These are phyloP conservation scores for Chytriomyces sp. DNA, from an alignment of 192 early-diverging fungal species.

Conservation along the genomic window DNA sequence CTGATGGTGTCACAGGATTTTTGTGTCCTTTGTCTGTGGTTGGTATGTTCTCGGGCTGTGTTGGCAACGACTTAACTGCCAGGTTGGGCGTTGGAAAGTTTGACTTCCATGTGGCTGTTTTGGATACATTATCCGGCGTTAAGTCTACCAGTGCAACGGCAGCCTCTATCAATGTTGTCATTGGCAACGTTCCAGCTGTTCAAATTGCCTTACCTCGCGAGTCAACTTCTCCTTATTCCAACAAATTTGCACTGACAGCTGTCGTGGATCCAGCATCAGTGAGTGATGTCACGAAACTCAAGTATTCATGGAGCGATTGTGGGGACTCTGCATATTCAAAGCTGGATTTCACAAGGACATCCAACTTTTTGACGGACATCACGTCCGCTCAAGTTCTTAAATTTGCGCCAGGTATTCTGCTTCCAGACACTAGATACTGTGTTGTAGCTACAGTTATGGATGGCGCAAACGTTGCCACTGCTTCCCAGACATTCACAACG, in stretches of 20 bases:
- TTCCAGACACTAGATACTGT: conserved; percentile 16
- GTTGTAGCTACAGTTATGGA: conserved; percentile 25
- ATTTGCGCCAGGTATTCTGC: conserved; percentile 8
- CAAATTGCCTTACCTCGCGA: conserved; percentile 3
- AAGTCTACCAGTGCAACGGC: not conserved
- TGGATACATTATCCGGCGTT: not conserved
- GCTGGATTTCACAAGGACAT: conserved; percentile 21
- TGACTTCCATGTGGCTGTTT: conserved; percentile 9
- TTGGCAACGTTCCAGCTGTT: not conserved
- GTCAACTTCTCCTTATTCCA: conserved; percentile 12
- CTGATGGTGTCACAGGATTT: conserved; percentile 7
- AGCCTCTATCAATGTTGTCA: conserved; percentile 4
- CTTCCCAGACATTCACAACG: conserved; percentile 1
- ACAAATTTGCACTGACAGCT: conserved; percentile 18
- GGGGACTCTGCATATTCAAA: not conserved
- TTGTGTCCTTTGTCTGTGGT: not conserved
- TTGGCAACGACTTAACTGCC: conserved; percentile 11
- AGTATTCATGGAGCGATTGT: conserved; percentile 30
- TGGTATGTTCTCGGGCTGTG: conserved; percentile 1
- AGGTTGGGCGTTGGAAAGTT: conserved; percentile 1
- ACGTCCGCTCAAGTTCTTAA: conserved; percentile 23
- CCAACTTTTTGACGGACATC: conserved; percentile 24
- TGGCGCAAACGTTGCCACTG: not conserved
- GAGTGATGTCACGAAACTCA: not conserved
- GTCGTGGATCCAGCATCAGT: conserved; percentile 24